Base-by-base conservation (phyloP, 441 rosid genomes). In the Pelargonium australe region DNA sequence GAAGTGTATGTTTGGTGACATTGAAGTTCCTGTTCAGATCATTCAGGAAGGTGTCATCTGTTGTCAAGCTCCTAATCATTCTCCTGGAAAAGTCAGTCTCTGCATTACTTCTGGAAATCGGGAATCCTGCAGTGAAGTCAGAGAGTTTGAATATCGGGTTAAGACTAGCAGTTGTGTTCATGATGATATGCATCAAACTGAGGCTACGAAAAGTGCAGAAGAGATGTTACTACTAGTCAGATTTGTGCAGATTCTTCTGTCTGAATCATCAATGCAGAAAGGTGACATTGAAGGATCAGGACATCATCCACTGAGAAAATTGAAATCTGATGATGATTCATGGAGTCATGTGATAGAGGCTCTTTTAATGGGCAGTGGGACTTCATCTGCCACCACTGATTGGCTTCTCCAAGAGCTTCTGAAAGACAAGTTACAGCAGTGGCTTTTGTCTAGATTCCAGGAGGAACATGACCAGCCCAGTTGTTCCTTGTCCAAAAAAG, bases 1-100 rank as follows among this genome's bases (percentile, higher is more conserved):
- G 96, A 72, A 80, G 71, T 95, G 97, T 80, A 87, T 90, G 98
- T 90, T 95, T 82, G 99, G 96, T 68, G 90, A 84, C 68, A 70
- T 37, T 70, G 84, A 92, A 83, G 98, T 92, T 80, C 96, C 99
- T 71, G 60, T 82, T 70, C 79, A 86, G 82, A 92, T 90, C 73
- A 81, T 95, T 64, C 94, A 89, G 77, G 88, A 85, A 70, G 99
- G 98, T 62, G 96, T 88, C 71, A 70, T 95, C 23, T 67, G 86
- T 68, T 92, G 97, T 16, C 71, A 82, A 72, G 95, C 96, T 60
- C 98, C 99, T 83, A 86, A 86, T 47, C 80, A 73, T 67, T 72
- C 68, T 74, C 86, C 93, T 64, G 99, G 95, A 77, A 92, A 81
- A 80, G 96, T 89, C 70, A 80, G 83, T 13, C 71, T 92, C 60